phyloP scores from a whole-genome alignment of 164 flowering plant genomes.

The Kalanchoe fedtschenkoi region DNA sequence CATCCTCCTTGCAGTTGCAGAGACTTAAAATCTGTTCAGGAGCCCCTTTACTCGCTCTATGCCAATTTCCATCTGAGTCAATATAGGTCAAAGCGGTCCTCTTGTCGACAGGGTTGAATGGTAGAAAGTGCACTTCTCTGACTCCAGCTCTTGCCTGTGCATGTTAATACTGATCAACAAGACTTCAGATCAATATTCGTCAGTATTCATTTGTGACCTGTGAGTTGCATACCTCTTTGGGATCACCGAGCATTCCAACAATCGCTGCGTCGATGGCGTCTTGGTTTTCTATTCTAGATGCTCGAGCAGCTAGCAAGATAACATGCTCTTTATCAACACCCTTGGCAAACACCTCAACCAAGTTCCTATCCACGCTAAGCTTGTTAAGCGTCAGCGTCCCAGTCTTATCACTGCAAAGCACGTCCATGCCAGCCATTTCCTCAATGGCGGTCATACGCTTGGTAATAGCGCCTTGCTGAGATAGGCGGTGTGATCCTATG shows the following conservation, averaged over 20 bases:
- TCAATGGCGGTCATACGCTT: conserved; percentile 81
- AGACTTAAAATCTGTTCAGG: conserved; percentile 61
- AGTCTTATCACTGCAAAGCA: conserved; percentile 72
- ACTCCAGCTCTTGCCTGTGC: conserved; percentile 56
- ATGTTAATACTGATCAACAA: not conserved
- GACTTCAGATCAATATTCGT: no score
- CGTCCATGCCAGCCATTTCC: conserved; percentile 81
- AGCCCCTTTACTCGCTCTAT: conserved; percentile 65
- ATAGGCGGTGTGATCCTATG: conserved; percentile 62
- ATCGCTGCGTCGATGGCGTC: conserved; percentile 77
- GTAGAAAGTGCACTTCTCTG: conserved; percentile 59
- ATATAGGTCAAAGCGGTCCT: conserved; percentile 72
- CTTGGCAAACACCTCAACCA: conserved; percentile 55
- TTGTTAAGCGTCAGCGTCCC: conserved; percentile 70
- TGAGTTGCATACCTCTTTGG: conserved; percentile 42
- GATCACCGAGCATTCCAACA: conserved; percentile 74
- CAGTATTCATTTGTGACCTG: not conserved
- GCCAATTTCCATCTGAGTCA: conserved; percentile 56
- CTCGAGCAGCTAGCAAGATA: conserved; percentile 64
- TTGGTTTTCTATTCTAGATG: conserved; percentile 60
- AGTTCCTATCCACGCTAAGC: conserved; percentile 45
- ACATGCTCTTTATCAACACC: conserved; percentile 60
- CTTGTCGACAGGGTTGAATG: conserved; percentile 73
- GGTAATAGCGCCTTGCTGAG: conserved; percentile 75
- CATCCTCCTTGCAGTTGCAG: conserved; percentile 45